Evolutionary conservation across 176 grass and related monocot genomes (phyloP).

Genomic region (Puccinellia tenuiflora): DNA sequence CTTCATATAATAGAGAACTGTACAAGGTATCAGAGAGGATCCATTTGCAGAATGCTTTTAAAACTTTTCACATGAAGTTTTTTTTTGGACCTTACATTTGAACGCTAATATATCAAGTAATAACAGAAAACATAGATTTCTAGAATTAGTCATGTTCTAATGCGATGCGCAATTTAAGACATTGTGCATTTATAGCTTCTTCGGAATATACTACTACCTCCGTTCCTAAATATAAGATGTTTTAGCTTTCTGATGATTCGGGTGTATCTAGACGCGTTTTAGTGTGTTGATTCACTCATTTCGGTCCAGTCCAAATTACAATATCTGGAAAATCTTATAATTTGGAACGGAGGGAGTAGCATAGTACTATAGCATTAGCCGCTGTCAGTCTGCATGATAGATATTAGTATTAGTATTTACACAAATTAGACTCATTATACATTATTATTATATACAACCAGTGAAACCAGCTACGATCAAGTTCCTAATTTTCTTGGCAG

Average conservation of each 20-base stretch:
- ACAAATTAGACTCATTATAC: not conserved
- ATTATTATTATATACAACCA: not conserved
- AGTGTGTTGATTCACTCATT: too few species aligned
- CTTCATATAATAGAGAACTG: not conserved
- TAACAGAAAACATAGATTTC: not conserved
- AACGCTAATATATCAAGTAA: not conserved
- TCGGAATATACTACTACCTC: not conserved
- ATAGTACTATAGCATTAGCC: not conserved
- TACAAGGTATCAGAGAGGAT: not conserved
- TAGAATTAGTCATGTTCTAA: not conserved
- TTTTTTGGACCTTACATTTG: not conserved
- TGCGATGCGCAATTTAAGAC: not conserved
- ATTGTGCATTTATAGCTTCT: not conserved
- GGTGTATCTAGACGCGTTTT: too few species aligned
- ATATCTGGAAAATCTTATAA: too few species aligned
- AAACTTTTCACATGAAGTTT: not conserved
- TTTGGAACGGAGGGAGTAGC: too few species aligned
- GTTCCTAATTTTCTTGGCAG: not conserved
- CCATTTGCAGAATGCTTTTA: not conserved
- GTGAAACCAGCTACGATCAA: not conserved
- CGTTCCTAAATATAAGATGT: too few species aligned
- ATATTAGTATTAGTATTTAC: not conserved
- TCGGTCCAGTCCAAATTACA: too few species aligned
- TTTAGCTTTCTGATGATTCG: too few species aligned
- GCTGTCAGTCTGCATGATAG: too few species aligned